phyloP scores from a whole-genome alignment of 176 grass and related monocot species.

The barley (Hordeum vulgare) region DNA sequence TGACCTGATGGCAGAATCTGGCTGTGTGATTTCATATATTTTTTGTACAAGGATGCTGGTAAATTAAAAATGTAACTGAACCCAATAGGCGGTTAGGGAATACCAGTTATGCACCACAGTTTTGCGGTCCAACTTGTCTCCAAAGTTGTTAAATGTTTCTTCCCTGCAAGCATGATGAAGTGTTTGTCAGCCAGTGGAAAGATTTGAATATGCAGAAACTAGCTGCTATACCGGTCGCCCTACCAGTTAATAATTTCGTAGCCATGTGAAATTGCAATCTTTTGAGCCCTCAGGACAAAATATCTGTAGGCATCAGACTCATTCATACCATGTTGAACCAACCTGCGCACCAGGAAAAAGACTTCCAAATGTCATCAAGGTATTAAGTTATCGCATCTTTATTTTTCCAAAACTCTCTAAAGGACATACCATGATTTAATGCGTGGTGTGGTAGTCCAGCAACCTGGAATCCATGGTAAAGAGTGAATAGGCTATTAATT shows the following conservation, averaged over 20 bases:
- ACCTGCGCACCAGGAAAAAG: conserved; percentile 37
- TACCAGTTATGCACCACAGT: conserved; percentile 99
- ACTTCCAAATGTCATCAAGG: conserved; percentile 2
- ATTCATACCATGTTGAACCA: conserved; percentile 66
- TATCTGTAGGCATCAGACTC: conserved; percentile 73
- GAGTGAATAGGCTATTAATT: not conserved
- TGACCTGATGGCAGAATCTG: too few relatives aligned
- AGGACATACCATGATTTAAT: conserved; percentile 52
- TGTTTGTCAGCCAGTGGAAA: not conserved
- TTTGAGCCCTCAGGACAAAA: conserved; percentile 81
- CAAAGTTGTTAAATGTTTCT: conserved; percentile 92
- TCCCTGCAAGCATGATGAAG: conserved; percentile 48
- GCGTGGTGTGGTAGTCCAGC: conserved; percentile 64
- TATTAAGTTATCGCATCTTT: not conserved
- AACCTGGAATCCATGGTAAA: conserved; percentile 45
- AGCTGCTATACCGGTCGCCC: not conserved
- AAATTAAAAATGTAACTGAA: not conserved
- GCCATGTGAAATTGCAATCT: conserved; percentile 77
- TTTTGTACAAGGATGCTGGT: not conserved
- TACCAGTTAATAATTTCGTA: conserved; percentile 90
- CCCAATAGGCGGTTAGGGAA: not conserved
- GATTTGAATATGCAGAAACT: not conserved
- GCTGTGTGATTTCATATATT: not conserved
- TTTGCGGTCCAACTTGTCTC: conserved; percentile 60
- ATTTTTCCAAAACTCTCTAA: not conserved